These are phyloP conservation scores for Letharia columbiana DNA, from an alignment of 495 filamentous ascomycete species.

Conservation along the genomic window DNA sequence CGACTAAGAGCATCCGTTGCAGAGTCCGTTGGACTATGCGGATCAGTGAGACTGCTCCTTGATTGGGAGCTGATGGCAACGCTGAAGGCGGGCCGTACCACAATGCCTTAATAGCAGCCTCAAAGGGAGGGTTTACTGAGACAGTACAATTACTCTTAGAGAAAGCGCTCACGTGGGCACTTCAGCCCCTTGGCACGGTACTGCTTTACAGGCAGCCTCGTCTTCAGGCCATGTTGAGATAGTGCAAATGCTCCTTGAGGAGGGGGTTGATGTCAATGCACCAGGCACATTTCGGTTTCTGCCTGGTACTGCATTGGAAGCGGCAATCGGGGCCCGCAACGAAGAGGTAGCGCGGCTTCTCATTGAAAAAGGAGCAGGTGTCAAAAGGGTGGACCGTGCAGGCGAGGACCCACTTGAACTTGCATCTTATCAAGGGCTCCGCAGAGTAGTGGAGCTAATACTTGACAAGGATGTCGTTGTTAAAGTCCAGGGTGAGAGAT, in stretches of 20 bases:
- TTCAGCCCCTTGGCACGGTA: too few species aligned
- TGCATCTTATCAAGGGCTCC: too few species aligned
- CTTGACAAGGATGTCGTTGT: too few species aligned
- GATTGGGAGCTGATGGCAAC: not conserved
- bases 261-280: slow-evolving; percentile 23
- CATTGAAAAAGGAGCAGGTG: too few species aligned
- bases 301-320: too few species aligned
- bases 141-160: slow-evolving; percentile 23
- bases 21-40: slow-evolving; percentile 15
- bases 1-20: not conserved
- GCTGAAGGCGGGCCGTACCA: not conserved
- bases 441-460: too few species aligned
- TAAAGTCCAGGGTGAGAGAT: too few species aligned
- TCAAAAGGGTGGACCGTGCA: too few species aligned
- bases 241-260: slow-evolving; percentile 29
- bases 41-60: slow-evolving; percentile 22
- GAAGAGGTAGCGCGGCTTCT: too few species aligned
- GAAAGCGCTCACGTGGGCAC: slow-evolving; percentile 22
- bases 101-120: not conserved
- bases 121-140: not conserved
- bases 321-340: too few species aligned
- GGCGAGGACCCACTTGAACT: too few species aligned
- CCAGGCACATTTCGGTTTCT: too few species aligned
- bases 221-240: slow-evolving; percentile 13
- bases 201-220: not conserved